A percentile compares a stretch with the other conserved stretches of the same genome.
Conservation (phyloP, 257 asterid genomes). For the Cordia subcordata region DNA sequence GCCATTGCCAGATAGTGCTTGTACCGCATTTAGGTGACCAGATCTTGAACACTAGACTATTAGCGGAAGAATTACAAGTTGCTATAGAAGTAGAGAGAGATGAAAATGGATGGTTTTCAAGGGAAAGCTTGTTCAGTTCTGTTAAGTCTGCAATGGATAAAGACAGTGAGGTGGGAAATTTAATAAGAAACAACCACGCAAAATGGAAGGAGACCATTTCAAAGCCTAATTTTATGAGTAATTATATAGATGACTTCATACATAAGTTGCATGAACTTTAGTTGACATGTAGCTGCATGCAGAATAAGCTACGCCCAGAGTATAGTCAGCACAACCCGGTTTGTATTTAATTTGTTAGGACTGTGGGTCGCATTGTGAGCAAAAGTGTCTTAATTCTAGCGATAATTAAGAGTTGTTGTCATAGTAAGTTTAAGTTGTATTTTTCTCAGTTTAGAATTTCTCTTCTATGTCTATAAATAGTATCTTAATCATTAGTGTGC, state of each 20-base stretch:
- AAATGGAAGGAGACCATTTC: slow-evolving; percentile 47
- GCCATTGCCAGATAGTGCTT: slow-evolving; percentile 59
- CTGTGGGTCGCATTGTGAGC: too few relatives aligned
- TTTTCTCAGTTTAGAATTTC: too few relatives aligned
- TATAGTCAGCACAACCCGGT: too few relatives aligned
- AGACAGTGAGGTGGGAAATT: slow-evolving; percentile 40
- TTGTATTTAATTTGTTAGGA: too few relatives aligned
- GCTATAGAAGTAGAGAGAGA: slow-evolving; percentile 79
- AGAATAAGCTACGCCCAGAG: too few relatives aligned
- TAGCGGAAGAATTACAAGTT: slow-evolving; percentile 62
- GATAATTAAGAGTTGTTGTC: too few relatives aligned
- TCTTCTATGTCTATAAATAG: too few relatives aligned
- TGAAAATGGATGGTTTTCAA: slow-evolving; percentile 54
- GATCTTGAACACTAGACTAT: slow-evolving; percentile 54
- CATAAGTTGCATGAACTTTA: slow-evolving; percentile 39
- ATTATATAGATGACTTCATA: slow-evolving; percentile 47
- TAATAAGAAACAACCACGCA: slow-evolving; percentile 45
- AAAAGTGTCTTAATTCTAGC: too few relatives aligned
- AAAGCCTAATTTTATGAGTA: slow-evolving; percentile 33
- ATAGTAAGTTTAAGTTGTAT: too few relatives aligned
- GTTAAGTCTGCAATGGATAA: slow-evolving; percentile 48
- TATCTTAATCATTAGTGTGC: too few relatives aligned
- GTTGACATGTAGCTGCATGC: background rate
- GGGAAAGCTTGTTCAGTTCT: slow-evolving; percentile 56
- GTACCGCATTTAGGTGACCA: slow-evolving; percentile 72